These are phyloP conservation scores for Mrakia gelida DNA, from an alignment of 768 basidiomycete genomes.

Conservation along the genomic window DNA sequence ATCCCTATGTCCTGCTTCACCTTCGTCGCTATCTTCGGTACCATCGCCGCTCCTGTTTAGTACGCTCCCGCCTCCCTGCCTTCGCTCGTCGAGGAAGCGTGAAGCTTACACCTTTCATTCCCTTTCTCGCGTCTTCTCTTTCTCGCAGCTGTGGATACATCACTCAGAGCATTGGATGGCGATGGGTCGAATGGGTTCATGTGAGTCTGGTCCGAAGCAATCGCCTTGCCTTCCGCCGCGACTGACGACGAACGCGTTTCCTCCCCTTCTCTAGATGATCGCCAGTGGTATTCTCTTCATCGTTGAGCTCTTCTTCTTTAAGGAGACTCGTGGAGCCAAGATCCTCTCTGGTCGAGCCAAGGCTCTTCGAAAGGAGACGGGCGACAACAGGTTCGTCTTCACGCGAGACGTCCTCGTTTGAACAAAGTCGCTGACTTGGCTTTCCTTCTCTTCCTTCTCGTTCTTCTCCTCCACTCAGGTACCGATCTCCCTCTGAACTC, in stretches of 20 bases:
- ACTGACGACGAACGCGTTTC: not conserved
- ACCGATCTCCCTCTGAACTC: conserved; percentile 33
- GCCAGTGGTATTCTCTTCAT: conserved; percentile 34
- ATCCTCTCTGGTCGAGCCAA: conserved; percentile 40
- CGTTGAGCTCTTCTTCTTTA: conserved; percentile 39
- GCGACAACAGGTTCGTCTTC: conserved; percentile 34
- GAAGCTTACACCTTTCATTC: no score
- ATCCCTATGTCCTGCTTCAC: conserved; percentile 36
- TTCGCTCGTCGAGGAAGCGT: no score
- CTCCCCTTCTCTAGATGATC: conserved; percentile 33
- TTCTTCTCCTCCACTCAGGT: no score
- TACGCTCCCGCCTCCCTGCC: no score
- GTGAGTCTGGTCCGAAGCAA: no score
- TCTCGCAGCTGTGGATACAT: conserved; percentile 33
- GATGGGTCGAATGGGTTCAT: conserved; percentile 35
- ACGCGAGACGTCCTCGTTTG: no score
- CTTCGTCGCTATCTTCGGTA: conserved; percentile 23
- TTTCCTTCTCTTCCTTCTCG: no score
- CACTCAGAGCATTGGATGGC: conserved; percentile 35
- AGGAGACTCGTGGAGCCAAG: conserved; percentile 44
- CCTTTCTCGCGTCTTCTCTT: no score
- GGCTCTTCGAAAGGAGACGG: conserved; percentile 40
- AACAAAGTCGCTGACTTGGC: no score
- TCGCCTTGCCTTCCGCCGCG: no score
- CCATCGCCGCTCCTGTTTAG: no score